Evolutionary conservation across 2,329 filamentous ascomycete genomes (phyloP).

Genomic region (Colletotrichum filicis): DNA sequence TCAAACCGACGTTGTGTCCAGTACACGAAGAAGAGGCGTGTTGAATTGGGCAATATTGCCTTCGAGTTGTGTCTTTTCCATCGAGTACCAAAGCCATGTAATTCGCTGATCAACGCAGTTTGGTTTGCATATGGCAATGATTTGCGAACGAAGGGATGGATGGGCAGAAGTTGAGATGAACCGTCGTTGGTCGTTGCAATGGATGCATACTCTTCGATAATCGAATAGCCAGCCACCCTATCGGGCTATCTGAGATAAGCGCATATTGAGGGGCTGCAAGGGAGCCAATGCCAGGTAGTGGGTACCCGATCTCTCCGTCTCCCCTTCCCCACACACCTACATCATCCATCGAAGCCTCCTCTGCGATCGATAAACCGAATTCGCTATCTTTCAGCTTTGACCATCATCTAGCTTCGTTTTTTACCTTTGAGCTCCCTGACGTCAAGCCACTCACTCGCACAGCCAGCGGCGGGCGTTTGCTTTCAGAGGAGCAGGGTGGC

Average conservation of each 20-base stretch:
- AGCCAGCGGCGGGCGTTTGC: neutral
- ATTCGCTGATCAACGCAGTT: neutral
- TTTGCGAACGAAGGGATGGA: neutral
- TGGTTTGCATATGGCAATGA: neutral
- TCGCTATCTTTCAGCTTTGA: neutral
- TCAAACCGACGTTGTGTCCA: neutral
- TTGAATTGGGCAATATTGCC: neutral
- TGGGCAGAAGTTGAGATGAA: slow-evolving; percentile 7
- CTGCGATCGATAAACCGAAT: neutral
- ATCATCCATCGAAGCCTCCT: slow-evolving; percentile 7
- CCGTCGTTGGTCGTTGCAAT: neutral
- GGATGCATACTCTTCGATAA: neutral
- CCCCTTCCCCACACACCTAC: neutral
- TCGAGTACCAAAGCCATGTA: neutral
- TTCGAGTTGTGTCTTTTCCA: neutral
- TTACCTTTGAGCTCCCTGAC: neutral
- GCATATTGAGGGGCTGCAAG: neutral
- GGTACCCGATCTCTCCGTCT: slow-evolving; percentile 10
- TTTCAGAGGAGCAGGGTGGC: neutral
- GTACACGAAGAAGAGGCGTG: neutral
- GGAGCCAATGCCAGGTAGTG: neutral
- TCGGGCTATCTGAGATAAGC: neutral
- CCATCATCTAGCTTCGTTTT: neutral
- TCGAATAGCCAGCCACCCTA: neutral
- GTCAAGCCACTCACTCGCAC: neutral